Conservation (phyloP, 148 eudicot species). For the Cornus controversa region DNA sequence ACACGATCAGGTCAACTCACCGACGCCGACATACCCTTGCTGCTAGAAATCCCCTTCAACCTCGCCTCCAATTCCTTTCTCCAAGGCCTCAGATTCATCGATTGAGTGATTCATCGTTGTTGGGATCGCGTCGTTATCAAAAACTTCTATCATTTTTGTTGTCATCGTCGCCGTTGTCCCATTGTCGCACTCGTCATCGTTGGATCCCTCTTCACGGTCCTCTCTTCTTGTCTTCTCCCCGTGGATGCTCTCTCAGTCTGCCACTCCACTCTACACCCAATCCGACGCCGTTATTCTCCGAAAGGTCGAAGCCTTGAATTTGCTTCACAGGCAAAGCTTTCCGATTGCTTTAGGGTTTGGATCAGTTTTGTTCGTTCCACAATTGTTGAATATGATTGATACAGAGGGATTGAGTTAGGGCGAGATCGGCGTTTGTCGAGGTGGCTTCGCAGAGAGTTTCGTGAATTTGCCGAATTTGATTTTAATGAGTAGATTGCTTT, state of each 20-base stretch:
- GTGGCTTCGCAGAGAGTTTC: slow-evolving; percentile 41
- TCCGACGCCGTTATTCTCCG: slow-evolving; percentile 51
- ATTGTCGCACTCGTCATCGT: no score
- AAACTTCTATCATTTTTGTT: no score
- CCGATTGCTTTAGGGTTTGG: slow-evolving; percentile 40
- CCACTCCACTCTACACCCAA: slow-evolving; percentile 67
- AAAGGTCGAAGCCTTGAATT: no score
- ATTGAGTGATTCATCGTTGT: no score
- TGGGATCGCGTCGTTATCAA: no score
- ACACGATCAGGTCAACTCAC: no score
- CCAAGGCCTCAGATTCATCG: no score
- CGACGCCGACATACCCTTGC: no score
- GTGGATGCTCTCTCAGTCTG: slow-evolving; percentile 73
- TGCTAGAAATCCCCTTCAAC: no score
- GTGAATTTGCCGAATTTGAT: slow-evolving; percentile 75
- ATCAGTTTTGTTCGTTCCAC: slow-evolving; percentile 3
- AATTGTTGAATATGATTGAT: slow-evolving; percentile 17
- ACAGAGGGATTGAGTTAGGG: slow-evolving; percentile 7
- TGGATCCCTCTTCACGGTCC: slow-evolving; percentile 44
- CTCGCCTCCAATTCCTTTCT: no score
- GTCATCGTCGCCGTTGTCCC: no score
- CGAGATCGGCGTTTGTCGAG: slow-evolving; percentile 15
- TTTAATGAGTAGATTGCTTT: slow-evolving; percentile 60
- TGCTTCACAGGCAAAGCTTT: no score
- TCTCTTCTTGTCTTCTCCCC: slow-evolving; percentile 76